Conservation (phyloP, 345 rosid genomes). For the Linum usitatissimum region DNA sequence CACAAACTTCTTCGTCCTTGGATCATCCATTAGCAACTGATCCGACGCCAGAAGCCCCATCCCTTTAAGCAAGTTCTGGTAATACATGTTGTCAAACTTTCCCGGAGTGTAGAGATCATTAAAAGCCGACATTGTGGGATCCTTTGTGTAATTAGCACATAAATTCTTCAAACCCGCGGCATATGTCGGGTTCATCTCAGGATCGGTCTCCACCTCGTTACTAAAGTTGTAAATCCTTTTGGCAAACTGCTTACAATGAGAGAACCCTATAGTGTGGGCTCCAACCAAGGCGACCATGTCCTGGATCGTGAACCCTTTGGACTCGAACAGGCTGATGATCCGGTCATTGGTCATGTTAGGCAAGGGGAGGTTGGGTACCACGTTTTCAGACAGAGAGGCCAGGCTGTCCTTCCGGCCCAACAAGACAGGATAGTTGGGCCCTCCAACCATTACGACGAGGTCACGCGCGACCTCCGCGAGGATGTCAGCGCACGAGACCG, state of each 20-base stretch:
- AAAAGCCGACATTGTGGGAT: not conserved
- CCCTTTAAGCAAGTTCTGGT: not conserved
- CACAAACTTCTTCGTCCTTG: not conserved
- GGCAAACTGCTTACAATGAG: not conserved
- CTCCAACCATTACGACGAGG: not conserved
- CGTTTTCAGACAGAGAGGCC: not conserved
- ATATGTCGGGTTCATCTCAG: not conserved
- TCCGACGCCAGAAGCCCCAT: not conserved
- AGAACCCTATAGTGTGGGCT: not conserved
- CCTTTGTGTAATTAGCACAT: not conserved
- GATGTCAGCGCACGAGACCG: not conserved
- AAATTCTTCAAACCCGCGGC: not conserved
- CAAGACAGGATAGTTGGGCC: not conserved
- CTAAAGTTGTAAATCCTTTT: not conserved
- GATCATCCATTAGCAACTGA: not conserved
- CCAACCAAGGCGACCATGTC: not conserved
- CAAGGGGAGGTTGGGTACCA: not conserved
- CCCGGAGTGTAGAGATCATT: not conserved
- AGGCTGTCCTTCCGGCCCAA: not conserved
- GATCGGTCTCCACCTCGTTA: not conserved
- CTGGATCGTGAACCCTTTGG: not conserved
- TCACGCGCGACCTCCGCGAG: not conserved
- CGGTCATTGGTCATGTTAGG: not conserved
- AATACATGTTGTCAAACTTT: not conserved
- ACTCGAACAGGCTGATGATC: not conserved